phyloP scores from a whole-genome alignment of 768 basidiomycete genomes.

The Termitomyces sp. region DNA sequence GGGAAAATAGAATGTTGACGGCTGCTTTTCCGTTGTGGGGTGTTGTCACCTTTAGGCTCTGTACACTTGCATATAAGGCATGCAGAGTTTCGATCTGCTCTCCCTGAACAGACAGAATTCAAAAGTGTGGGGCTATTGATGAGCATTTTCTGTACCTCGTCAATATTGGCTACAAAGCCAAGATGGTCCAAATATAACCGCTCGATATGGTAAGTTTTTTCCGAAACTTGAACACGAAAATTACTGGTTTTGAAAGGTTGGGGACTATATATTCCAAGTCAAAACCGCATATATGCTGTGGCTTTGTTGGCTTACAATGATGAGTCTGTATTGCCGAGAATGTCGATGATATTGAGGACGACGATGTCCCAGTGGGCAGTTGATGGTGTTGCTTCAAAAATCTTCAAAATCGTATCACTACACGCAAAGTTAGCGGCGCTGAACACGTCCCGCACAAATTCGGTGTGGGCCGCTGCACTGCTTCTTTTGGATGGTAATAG shows the following conservation, averaged over 20 bases:
- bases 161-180: constrained; percentile 47
- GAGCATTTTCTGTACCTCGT: constrained; percentile 23
- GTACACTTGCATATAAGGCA: constrained; percentile 33
- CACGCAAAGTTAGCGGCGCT: constrained; percentile 30
- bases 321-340: constrained; percentile 39
- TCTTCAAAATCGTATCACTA: constrained; percentile 29
- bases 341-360: constrained; percentile 39
- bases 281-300: background rate
- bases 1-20: constrained; percentile 26
- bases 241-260: constrained; percentile 48
- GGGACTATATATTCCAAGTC: constrained; percentile 34
- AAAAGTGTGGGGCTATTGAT: background rate
- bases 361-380: constrained; percentile 50
- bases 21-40: constrained; percentile 18
- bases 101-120: constrained; percentile 17
- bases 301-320: constrained; percentile 37
- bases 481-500: constrained; percentile 40
- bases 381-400: constrained; percentile 36
- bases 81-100: constrained; percentile 48
- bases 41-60: constrained; percentile 18
- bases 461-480: constrained; percentile 30
- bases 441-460: constrained; percentile 51
- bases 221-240: constrained; percentile 28
- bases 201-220: constrained; percentile 30
- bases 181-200: constrained; percentile 48